A percentile compares a stretch with the other conserved stretches of the same genome.
Evolutionary conservation across 1,284 basidiomycete genomes (phyloP).

Genomic region (Cyathus olla): DNA sequence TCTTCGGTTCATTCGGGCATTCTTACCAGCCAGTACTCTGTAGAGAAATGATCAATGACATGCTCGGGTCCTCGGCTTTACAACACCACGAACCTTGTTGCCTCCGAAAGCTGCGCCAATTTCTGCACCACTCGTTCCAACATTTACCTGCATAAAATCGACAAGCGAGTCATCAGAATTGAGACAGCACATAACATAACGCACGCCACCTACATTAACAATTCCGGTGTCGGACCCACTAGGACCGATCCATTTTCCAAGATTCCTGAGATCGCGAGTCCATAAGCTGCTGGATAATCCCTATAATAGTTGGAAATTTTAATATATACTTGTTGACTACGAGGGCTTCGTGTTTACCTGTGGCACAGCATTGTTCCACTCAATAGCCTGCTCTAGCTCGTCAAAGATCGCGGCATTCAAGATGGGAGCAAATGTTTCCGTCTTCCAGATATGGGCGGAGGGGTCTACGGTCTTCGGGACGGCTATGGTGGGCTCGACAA

Average conservation of each 20-base stretch:
- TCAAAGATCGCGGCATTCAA: constrained; percentile 92
- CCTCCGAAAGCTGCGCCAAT: constrained; percentile 91
- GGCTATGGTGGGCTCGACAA: constrained; percentile 90
- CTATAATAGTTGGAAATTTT: constrained; percentile 42
- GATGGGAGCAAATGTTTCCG: constrained; percentile 90
- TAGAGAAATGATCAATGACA: constrained; percentile 2
- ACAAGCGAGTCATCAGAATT: constrained; percentile 17
- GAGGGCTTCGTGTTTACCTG: constrained; percentile 56
- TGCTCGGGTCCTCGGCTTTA: neutral
- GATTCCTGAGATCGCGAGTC: constrained; percentile 84
- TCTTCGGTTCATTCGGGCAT: constrained; percentile 10
- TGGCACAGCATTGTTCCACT: constrained; percentile 93
- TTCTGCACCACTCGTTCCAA: constrained; percentile 94
- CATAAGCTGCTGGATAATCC: constrained; percentile 92
- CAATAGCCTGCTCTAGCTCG: constrained; percentile 90
- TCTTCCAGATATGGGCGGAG: constrained; percentile 75
- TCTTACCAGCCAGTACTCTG: constrained; percentile 87
- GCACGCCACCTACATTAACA: constrained; percentile 71
- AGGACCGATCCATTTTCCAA: constrained; percentile 94
- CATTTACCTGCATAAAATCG: constrained; percentile 75
- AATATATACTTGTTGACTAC: no score
- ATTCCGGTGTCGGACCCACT: constrained; percentile 89
- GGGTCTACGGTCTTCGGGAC: constrained; percentile 69
- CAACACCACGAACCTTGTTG: constrained; percentile 76
- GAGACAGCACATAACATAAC: constrained; percentile 11